Conservation (phyloP, 2,329 filamentous ascomycete genomes). For the Kalaharituber pfeilii region DNA sequence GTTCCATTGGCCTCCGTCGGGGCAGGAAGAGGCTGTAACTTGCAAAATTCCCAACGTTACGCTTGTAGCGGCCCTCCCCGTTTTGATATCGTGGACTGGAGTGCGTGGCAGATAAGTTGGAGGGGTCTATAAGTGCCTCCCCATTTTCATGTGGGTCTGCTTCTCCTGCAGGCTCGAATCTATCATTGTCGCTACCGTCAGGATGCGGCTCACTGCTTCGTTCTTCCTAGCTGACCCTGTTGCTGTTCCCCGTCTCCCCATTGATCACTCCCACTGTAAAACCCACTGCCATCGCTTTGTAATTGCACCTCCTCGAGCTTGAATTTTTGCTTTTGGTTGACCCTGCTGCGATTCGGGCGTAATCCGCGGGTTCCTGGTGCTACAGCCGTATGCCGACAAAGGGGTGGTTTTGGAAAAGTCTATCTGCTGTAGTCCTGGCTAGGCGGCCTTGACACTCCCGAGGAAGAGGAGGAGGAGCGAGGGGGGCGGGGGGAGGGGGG, state of each 20-base stretch:
- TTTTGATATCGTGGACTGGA: neutral
- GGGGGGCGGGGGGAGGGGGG: no score
- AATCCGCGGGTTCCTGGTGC: no score
- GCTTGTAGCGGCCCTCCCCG: neutral
- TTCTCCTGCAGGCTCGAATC: neutral
- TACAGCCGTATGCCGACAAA: no score
- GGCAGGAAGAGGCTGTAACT: slow-evolving; percentile 13
- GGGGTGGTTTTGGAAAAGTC: no score
- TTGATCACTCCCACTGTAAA: no score
- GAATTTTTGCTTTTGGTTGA: neutral
- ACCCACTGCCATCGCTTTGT: no score
- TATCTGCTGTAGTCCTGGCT: no score
- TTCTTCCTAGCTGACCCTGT: neutral
- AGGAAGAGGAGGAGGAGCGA: no score
- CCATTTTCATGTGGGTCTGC: no score
- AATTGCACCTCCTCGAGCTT: neutral
- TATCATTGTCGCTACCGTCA: neutral
- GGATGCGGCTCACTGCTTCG: neutral
- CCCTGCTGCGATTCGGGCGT: neutral
- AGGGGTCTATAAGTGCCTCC: no score
- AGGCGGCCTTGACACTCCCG: no score
- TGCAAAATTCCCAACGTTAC: slow-evolving; percentile 4
- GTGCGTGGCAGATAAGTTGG: neutral
- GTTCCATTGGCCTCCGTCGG: slow-evolving; percentile 6
- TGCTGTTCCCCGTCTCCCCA: no score